phyloP scores from a whole-genome alignment of 441 rosid species.

The Capsella rubella region DNA sequence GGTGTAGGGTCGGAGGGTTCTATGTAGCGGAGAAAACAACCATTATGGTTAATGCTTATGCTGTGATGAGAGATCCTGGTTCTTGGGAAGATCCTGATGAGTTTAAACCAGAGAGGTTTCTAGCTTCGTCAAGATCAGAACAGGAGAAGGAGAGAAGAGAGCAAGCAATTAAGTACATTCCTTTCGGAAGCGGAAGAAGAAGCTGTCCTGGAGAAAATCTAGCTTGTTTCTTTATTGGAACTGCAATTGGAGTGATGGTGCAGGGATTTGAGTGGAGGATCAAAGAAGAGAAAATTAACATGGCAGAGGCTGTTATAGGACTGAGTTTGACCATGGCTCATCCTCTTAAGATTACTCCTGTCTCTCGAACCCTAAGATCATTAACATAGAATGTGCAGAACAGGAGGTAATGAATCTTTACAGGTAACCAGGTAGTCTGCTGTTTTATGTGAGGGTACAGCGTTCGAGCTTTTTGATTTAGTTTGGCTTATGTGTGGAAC shows the following conservation, averaged over 20 bases:
- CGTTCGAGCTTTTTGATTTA: background rate
- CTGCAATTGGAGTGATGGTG: slow-evolving; percentile 26
- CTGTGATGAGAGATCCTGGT: slow-evolving; percentile 50
- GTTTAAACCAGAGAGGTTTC: slow-evolving; percentile 45
- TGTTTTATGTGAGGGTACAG: background rate
- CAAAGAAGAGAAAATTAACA: slow-evolving; percentile 20
- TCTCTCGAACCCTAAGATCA: slow-evolving; percentile 2
- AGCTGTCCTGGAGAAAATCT: slow-evolving; percentile 39
- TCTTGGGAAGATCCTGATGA: slow-evolving; percentile 41
- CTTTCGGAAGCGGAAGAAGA: slow-evolving; percentile 47
- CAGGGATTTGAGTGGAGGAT: slow-evolving; percentile 44
- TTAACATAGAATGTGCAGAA: background rate
- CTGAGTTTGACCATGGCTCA: slow-evolving; percentile 15
- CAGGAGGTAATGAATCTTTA: background rate
- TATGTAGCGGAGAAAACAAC: slow-evolving; percentile 35
- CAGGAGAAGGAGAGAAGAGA: slow-evolving; percentile 1
- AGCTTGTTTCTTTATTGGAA: slow-evolving; percentile 23
- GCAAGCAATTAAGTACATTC: slow-evolving; percentile 32
- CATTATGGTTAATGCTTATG: slow-evolving; percentile 35
- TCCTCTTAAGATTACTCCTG: slow-evolving; percentile 19
- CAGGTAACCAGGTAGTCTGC: background rate
- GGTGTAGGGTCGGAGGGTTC: slow-evolving; percentile 38
- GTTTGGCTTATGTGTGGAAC: background rate
- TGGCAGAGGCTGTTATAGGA: slow-evolving; percentile 19
- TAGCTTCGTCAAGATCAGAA: slow-evolving; percentile 2